Percentiles rank a stretch among this genome's conserved stretches.
Evolutionary conservation across 805 yeast genomes (phyloP).

Genomic region (Lipomyces starkeyi): DNA sequence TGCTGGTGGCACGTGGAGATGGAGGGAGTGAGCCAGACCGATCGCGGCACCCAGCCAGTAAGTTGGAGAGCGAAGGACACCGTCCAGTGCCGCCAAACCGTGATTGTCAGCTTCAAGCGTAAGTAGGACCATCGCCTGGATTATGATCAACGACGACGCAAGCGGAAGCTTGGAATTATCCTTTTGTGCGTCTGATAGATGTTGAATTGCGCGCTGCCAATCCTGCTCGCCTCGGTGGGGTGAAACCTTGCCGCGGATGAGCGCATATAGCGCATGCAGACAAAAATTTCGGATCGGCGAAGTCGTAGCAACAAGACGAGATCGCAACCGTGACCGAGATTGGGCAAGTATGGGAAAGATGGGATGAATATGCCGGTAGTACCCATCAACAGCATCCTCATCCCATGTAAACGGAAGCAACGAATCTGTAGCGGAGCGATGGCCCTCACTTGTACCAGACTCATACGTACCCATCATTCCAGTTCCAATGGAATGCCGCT

Average conservation of each 20-base stretch:
- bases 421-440: conserved; percentile 4
- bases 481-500: conserved; percentile 23
- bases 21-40: conserved; percentile 40
- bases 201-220: conserved; percentile 25
- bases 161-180: conserved; percentile 4
- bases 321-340: conserved; percentile 43
- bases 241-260: conserved; percentile 16
- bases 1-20: conserved; percentile 37
- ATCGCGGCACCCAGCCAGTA: conserved; percentile 49
- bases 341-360: conserved; percentile 50
- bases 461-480: conserved; percentile 23
- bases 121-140: conserved; percentile 46
- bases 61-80: conserved; percentile 18
- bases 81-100: conserved; percentile 26
- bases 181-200: conserved; percentile 28
- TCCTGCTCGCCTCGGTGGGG: conserved; percentile 17
- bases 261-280: conserved; percentile 38
- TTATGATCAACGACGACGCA: conserved; percentile 40
- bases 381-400: conserved; percentile 46
- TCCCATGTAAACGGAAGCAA: conserved; percentile 32
- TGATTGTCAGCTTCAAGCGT: conserved; percentile 43
- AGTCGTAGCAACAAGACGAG: conserved; percentile 42
- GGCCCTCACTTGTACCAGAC: not conserved
- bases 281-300: conserved; percentile 42
- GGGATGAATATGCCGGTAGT: conserved; percentile 49